Percentiles rank a stretch among this genome's conserved stretches.
Conservation (phyloP, 2,329 filamentous ascomycete species). For the Fusarium tuaranense region DNA sequence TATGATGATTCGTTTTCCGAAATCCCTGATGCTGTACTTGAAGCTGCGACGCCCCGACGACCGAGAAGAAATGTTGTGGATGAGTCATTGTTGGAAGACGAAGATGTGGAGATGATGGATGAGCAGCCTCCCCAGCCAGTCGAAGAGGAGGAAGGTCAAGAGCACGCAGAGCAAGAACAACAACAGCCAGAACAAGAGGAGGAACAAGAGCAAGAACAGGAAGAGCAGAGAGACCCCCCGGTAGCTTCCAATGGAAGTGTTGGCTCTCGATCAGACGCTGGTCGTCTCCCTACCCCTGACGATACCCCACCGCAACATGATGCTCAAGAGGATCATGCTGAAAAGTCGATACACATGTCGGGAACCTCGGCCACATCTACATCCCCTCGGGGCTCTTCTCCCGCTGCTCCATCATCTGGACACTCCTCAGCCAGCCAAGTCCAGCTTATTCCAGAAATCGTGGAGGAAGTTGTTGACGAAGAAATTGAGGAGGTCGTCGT, state of each 20-base stretch:
- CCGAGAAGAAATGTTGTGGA: slow-evolving; percentile 12
- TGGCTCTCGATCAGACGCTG: slow-evolving; percentile 54
- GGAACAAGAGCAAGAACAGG: slow-evolving; percentile 24
- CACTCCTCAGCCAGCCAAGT: slow-evolving; percentile 5
- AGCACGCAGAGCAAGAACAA: slow-evolving; percentile 8
- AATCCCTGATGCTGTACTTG: slow-evolving; percentile 63
- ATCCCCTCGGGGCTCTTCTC: slow-evolving; percentile 18
- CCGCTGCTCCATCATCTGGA: slow-evolving; percentile 3
- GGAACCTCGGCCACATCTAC: slow-evolving; percentile 15
- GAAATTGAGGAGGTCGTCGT: slow-evolving; percentile 27
- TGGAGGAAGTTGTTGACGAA: slow-evolving; percentile 35
- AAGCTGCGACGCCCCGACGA: slow-evolving; percentile 60
- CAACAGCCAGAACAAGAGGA: slow-evolving; percentile 22
- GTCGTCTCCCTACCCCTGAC: slow-evolving; percentile 65
- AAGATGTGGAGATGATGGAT: slow-evolving; percentile 31
- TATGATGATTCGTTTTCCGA: slow-evolving; percentile 70
- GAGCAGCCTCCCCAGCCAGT: slow-evolving; percentile 10
- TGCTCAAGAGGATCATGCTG: slow-evolving; percentile 31
- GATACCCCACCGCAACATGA: slow-evolving; percentile 59
- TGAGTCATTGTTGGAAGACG: slow-evolving; percentile 3
- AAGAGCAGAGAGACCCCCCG: slow-evolving; percentile 13
- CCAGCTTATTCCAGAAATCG: slow-evolving; percentile 13
- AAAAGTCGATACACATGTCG: slow-evolving; percentile 33
- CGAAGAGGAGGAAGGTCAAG: slow-evolving; percentile 14
- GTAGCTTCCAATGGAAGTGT: slow-evolving; percentile 46